Base-by-base conservation (phyloP, 805 yeast species). In the Komagataella ulmi region DNA sequence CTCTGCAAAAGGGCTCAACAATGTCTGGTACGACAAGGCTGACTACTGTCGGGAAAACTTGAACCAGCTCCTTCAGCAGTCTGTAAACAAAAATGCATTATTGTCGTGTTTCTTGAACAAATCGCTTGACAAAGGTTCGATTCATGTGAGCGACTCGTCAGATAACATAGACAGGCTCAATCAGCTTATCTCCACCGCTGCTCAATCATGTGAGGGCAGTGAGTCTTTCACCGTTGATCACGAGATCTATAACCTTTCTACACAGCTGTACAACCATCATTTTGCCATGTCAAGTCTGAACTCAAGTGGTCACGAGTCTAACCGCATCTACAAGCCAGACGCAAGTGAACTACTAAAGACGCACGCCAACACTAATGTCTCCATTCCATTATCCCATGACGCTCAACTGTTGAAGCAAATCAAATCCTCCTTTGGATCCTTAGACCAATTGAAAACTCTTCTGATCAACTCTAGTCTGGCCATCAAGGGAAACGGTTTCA, bases 401-500 rank as follows among this genome's bases (percentile, higher is more conserved):
- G 40, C 40, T 14, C 40, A 30, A 30, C 40, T 80, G 49, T 62
- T 63, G 19, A 63, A 68, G 23, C 77, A 85, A 68, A 71, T 87
- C 24, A 66, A 67, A 18, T 68, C 72, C 46, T 77, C 83, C 2
- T 89, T 89, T 66, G 96, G 96, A 6, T 80, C 90, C 0, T 55
- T 88, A 7, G 78, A 75, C 14, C 95, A 88, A 63, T 83, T 93
- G 63, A 76, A 85, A 58, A 78, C 85, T 1, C 73, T 87, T 48
- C 65, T 93, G 47, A 61, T 86, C 53, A 76, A 79, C 53, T 80
- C 93, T 1, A 88, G 91, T 8, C 67, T 72, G 49, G 76, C 84
- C 3, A 77, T 88, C 54, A 80, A 83, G 54, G 97, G 98, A 50
- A 91, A 88, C 65, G 99, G 99, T 3, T 81, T 76, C 66, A 85